Evolutionary conservation across 768 basidiomycete species (phyloP).

Genomic region (Amanita molliuscula): DNA sequence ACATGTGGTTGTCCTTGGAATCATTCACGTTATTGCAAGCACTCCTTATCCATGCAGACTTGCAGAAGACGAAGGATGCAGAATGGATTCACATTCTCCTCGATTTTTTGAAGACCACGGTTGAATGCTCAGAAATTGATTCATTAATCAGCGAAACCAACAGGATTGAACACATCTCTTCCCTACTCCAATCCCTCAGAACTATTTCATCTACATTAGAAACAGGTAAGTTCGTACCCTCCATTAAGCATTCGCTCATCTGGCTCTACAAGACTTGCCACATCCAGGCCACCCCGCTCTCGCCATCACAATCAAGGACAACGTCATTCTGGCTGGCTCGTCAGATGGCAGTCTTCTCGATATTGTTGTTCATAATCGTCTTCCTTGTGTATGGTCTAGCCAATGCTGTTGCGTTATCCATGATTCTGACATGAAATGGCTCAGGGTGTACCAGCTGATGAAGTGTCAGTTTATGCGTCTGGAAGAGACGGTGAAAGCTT

Average conservation of each 20-base stretch:
- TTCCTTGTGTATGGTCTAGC: slow-evolving; percentile 60
- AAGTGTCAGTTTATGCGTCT: slow-evolving; percentile 46
- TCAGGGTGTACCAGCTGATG: slow-evolving; percentile 53
- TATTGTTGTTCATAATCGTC: slow-evolving; percentile 48
- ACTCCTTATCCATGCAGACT: slow-evolving; percentile 50
- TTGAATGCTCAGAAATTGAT: slow-evolving; percentile 42
- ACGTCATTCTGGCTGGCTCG: slow-evolving; percentile 41
- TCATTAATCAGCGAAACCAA: slow-evolving; percentile 44
- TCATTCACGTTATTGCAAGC: slow-evolving; percentile 71
- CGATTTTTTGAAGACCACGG: slow-evolving; percentile 63
- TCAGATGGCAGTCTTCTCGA: slow-evolving; percentile 59
- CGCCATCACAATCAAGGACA: slow-evolving; percentile 34
- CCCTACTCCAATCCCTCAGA: slow-evolving; percentile 39
- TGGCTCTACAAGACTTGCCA: slow-evolving; percentile 34
- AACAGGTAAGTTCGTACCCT: slow-evolving; percentile 46
- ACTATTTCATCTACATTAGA: slow-evolving; percentile 41
- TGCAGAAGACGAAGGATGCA: slow-evolving; percentile 49
- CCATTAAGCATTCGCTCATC: too few species aligned
- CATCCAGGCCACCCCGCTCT: slow-evolving; percentile 65
- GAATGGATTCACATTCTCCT: slow-evolving; percentile 79
- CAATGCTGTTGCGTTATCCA: neutral
- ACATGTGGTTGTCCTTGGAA: slow-evolving; percentile 73
- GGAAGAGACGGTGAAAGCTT: slow-evolving; percentile 57
- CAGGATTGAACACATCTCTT: slow-evolving; percentile 37
- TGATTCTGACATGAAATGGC: slow-evolving; percentile 6